Base-by-base conservation (phyloP, 1,284 basidiomycete species). In the Ceratobasidium sp. region DNA sequence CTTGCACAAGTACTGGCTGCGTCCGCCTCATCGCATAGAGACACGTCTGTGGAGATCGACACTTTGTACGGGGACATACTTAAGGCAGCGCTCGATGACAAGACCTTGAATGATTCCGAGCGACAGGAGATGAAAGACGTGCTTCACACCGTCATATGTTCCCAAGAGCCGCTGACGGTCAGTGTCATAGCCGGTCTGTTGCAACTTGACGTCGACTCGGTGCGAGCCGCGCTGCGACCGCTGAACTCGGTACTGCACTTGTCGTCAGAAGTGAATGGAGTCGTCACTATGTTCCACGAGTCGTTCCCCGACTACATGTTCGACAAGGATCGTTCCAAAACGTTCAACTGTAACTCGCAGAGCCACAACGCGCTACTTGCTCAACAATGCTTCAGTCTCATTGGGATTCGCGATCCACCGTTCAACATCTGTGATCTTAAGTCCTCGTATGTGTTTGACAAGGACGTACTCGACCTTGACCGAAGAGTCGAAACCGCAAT, bases 271-370 rank as follows among this genome's bases (percentile, higher is more conserved):
- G 43, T 4, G 9, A 44, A 14, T 11, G n/a, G n/a, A 13, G n/a
- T 26, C 16, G 23, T 61, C 13, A 43, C 38, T 13, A 61, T 38
- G 1, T 26, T 61, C 6, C 58, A 61, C 35, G 38, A 32, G 23
- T 61, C 58, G 1, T 61, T 61, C 26, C 21, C 58, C 8, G 58
- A 61, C 26, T 61, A 21, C 38, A 43, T 61, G 41, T 41, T 61
- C 23, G 38, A 44, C 38, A 16, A n/a, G 26, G 14, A 16, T 26
- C 58, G 58, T 41, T 61, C 58, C 6, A 6, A 26, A 14, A 13
- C 8, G 13, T 61, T 61, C 38, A 9, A 38, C 38, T 61, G 58
- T 23, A 35, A 61, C 26, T 1, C 21, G 2, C 21, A 26, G 7
- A 13, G 26, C 7, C 58, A 61, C 21, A 61, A 23, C 21, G 23